Evolutionary conservation across 805 yeast genomes (phyloP).

Genomic region (Naumovozyma castellii): DNA sequence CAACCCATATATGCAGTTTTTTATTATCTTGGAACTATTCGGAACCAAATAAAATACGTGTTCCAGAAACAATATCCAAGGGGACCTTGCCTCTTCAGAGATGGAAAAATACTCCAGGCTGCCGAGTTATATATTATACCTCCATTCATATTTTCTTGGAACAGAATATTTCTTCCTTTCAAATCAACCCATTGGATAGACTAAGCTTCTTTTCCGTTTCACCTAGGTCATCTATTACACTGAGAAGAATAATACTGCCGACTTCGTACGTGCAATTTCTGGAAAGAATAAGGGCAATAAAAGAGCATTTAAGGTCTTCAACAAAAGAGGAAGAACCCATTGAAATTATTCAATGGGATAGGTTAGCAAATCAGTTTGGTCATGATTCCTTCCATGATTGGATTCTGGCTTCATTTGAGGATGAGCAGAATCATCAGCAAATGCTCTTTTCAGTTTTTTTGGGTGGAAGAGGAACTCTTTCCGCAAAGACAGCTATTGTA

Average conservation of each 20-base stretch:
- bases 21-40: background rate
- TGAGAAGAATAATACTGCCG: conserved; percentile 44
- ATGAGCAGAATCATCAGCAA: background rate
- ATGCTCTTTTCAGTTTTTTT: background rate
- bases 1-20: conserved; percentile 13
- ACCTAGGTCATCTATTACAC: conserved; percentile 84
- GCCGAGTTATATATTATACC: conserved; percentile 4
- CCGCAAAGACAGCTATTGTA: conserved; percentile 8
- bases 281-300: conserved; percentile 10
- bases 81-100: background rate
- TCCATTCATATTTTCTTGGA: conserved; percentile 14
- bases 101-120: background rate
- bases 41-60: background rate
- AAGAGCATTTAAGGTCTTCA: conserved; percentile 8
- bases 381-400: conserved; percentile 6
- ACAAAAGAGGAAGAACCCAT: background rate
- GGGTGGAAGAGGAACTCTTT: background rate
- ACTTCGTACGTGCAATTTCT: conserved; percentile 15
- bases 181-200: conserved; percentile 22
- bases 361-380: conserved; percentile 11
- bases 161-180: conserved; percentile 15
- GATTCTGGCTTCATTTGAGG: background rate
- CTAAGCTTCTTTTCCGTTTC: conserved; percentile 53
- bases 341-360: conserved; percentile 16
- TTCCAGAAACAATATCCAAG: background rate